Base-by-base conservation (phyloP, 2,329 filamentous ascomycete species). In the Colletotrichum orchidophilum region DNA sequence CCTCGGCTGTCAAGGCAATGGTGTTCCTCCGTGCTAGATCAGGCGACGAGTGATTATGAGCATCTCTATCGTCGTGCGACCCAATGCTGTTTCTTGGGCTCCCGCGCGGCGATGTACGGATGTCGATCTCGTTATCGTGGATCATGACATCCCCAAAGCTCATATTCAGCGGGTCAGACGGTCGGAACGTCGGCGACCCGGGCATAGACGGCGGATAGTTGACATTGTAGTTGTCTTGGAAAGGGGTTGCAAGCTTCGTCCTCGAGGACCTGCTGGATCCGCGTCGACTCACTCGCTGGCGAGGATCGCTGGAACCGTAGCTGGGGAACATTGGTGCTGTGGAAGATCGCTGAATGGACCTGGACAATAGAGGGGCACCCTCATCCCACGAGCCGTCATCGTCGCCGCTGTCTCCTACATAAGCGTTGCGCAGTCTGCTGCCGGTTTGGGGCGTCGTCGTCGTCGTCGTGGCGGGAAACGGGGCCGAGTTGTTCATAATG, bases 61-160 rank as follows among this genome's bases (percentile, higher is more conserved):
- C 75, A 8, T 75, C 78, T 4, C 75, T 66, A 8, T 80, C 80
- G 7, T 81, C 81, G 13, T 76, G 70, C 3, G 66, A 60, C 8
- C 77, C 76, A n/a, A 82, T 80, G 26, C 82, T 78, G 11, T 78
- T 76, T 12, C 74, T 50, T 27, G 61, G 62, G 57, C 70, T 72
- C 26, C 75, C 75, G n/a, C 73, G 77, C 9, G 76, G 74, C 9
- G 80, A 78, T 52, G 78, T 79, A 35, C 75, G 77, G 31, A 78
- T 77, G 49, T 84, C 82, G 49, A 93, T 82, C 35, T 69, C 69
- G 62, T 94, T 90, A 73, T 92, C 90, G 9, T 91, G 86, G 66
- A 94, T 88, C 88, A 95, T 91, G 73, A 92, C 86, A 81, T 92
- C 90, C n/a, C 88, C 88, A 75, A 91, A 90, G 72, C 84, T 88